Base-by-base conservation (phyloP, 2,329 filamentous ascomycete species). In the Ophiostoma fasciatum region DNA sequence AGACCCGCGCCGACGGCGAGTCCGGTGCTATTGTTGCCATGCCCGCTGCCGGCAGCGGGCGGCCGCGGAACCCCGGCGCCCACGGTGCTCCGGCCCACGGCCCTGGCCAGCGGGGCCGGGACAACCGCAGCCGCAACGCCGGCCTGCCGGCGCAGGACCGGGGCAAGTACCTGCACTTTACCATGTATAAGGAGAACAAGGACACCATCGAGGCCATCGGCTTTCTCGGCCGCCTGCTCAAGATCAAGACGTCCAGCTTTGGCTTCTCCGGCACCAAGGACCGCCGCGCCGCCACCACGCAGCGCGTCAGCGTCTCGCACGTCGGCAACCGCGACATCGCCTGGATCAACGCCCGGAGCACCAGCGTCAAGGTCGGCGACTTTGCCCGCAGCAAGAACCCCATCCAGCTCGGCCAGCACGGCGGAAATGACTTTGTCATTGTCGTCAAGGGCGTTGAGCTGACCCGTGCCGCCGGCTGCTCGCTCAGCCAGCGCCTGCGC, bases 181-280 rank as follows among this genome's bases (percentile, higher is more conserved):
- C 82, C 1, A 65, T 94, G 35, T 92, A 88, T 70, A 94, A 94
- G 60, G 87, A 94, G 60, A 94, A 94, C 60, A 87, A 88, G 52
- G 87, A 94, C 52, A 94, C 87, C 1, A 92, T 94, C 82, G 87
- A 94, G 48, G 78, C 83, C 0, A 66, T 92, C 36, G 78, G 74
- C 36, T 82, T 80, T 49, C 68, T 94, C 28, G 73, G 78, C 1
- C 78, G 78, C 29, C 69, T 79, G 44, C 59, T 93, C 43, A 81
- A 78, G 51, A 63, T 82, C 44, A 85, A 82, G 52, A 66, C 71
- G 19, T 81, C 87, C 47, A 68, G 74, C 39, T 88, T 94, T 48
- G 63, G 63, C 31, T 73, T 71, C 36, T 84, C 87, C 4, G 87
- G 87, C 8, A 94, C 85, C 40, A 94, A 94, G 57, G 87, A 94